Evolutionary conservation across 257 asterid genomes (phyloP).

Genomic region (Solanum dulcamara): DNA sequence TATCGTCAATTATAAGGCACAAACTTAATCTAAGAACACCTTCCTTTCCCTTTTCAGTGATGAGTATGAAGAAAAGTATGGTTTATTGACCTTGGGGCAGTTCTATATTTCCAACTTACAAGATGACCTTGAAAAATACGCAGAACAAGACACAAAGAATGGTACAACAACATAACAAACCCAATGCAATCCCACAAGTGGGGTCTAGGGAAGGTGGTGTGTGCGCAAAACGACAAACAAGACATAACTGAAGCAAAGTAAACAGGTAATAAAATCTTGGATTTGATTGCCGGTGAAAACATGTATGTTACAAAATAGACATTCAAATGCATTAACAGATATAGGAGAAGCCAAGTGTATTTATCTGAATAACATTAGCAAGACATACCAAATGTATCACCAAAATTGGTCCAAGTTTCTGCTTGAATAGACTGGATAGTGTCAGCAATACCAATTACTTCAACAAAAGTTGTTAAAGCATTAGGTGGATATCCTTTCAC

Average conservation of each 20-base stretch:
- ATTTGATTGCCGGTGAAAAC: not conserved
- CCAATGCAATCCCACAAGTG: not conserved
- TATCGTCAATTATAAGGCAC: not conserved
- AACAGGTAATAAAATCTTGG: not conserved
- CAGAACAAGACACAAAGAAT: not conserved
- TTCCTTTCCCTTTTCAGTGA: not conserved
- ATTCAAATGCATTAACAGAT: not conserved
- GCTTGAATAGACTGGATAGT: slow-evolving; percentile 51
- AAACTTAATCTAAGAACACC: not conserved
- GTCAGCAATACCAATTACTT: slow-evolving; percentile 88
- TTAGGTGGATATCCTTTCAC: slow-evolving; percentile 57
- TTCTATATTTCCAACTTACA: not conserved
- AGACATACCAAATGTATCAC: slow-evolving; percentile 57
- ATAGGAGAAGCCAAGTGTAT: not conserved
- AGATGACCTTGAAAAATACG: not conserved
- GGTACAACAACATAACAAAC: not conserved
- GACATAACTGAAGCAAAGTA: not conserved
- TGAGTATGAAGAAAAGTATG: not conserved
- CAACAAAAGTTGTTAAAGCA: slow-evolving; percentile 62
- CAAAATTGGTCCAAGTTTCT: slow-evolving; percentile 79
- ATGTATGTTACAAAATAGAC: not conserved
- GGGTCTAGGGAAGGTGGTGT: not conserved
- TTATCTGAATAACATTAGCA: not conserved
- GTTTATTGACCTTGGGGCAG: not conserved
- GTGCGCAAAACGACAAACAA: not conserved